Base-by-base conservation (phyloP, 2,329 filamentous ascomycete species). In the Fusarium zealandicum region DNA sequence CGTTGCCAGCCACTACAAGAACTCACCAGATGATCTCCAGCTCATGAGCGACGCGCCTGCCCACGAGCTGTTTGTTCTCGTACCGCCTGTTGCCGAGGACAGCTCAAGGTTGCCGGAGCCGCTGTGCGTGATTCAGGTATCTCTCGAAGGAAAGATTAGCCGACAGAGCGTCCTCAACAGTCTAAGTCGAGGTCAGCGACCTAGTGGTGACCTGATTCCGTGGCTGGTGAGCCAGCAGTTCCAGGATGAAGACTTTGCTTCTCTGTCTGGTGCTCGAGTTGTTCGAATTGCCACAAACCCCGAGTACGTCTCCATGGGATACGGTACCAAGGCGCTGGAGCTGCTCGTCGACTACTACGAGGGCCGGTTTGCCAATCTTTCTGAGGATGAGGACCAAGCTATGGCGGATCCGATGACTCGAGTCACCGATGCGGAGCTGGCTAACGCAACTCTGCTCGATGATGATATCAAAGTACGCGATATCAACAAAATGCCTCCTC, bases 171-270 rank as follows among this genome's bases (percentile, higher is more conserved):
- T 99, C 4, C 79, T 97, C 53, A 96, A 92, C 75, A 90, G 90
- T 72, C 77, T 99, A 60, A 93, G 90, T 67, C 85, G 95, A 71
- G 96, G 95, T 31, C 90, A 95, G 71, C 83, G 95, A 64, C 92
- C 93, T 2, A 87, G 90, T 32, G 95, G 95, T 67, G 95, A 99
- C 73, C 78, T 99, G 47, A 99, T 99, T 51, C 95, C 95, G 1
- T 99, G 95, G 95, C 83, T 98, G 27, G 90, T 99, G 59, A 96
- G 92, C 72, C 93, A 98, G 72, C 95, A 99, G 72, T 99, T 96
- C 78, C 95, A 98, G 70, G 95, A 99, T 67, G 92, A 96, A 63
- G 92, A 97, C 63, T 99, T 99, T 71, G 95, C 93, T 11, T 88
- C 90, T 33, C 82, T 99, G 1, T 98, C 93, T 12, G 96, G 95